Conservation (phyloP, 2,329 filamentous ascomycete genomes). For the Aspergillus latus region DNA sequence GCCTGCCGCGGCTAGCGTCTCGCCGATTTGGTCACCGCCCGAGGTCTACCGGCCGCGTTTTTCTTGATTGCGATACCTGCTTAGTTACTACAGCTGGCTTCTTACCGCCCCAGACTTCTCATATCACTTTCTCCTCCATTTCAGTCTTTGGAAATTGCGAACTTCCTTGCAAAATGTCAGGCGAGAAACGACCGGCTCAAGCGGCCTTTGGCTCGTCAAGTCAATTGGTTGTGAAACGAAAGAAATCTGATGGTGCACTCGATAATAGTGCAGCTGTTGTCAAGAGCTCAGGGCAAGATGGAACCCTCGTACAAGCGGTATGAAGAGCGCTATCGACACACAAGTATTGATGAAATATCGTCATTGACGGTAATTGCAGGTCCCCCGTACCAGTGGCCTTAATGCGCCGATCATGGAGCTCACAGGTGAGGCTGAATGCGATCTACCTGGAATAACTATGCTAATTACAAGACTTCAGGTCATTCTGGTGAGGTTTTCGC, state of each 20-base stretch:
- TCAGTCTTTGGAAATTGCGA: background rate
- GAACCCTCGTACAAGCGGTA: slow-evolving; percentile 67
- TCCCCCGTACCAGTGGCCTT: slow-evolving; percentile 74
- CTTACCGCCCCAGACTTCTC: background rate
- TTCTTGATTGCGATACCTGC: background rate
- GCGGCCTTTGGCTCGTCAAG: slow-evolving; percentile 71
- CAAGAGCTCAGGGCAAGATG: slow-evolving; percentile 58
- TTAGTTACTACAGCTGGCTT: background rate
- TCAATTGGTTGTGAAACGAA: slow-evolving; percentile 85
- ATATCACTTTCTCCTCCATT: background rate
- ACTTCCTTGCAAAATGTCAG: slow-evolving; percentile 62
- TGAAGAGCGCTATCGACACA: slow-evolving; percentile 31
- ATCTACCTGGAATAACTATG: background rate
- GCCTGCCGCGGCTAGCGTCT: slow-evolving; percentile 27
- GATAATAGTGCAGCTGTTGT: slow-evolving; percentile 57
- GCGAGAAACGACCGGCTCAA: slow-evolving; percentile 88
- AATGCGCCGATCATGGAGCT: slow-evolving; percentile 94
- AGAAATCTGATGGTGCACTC: slow-evolving; percentile 67
- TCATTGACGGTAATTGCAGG: slow-evolving; percentile 52
- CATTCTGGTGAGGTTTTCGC: slow-evolving; percentile 83
- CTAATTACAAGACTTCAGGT: slow-evolving; percentile 38
- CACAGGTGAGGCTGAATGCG: slow-evolving; percentile 54
- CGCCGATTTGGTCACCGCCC: slow-evolving; percentile 14
- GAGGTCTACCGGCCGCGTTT: slow-evolving; percentile 2
- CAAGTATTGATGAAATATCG: background rate